Evolutionary conservation across 2,329 filamentous ascomycete genomes (phyloP).

Genomic region (Allantophomopsis lycopodina): DNA sequence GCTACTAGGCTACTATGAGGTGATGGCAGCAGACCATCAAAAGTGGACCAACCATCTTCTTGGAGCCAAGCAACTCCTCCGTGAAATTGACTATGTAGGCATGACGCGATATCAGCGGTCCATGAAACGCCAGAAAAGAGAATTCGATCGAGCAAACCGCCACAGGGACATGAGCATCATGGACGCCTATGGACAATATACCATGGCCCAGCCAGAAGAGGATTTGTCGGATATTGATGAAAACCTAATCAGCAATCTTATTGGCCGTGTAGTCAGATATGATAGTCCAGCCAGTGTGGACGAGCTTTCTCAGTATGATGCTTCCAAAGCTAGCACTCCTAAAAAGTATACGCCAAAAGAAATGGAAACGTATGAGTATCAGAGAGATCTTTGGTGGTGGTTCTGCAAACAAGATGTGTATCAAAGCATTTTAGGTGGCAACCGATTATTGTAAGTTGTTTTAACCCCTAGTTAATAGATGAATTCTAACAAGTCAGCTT

Average conservation of each 20-base stretch:
- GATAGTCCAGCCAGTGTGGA: conserved; percentile 38
- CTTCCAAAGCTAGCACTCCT: background rate
- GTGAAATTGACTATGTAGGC: conserved; percentile 65
- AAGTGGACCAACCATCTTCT: conserved; percentile 93
- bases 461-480: background rate
- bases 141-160: background rate
- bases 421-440: conserved; percentile 80
- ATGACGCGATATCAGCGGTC: conserved; percentile 60
- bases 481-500: conserved; percentile 24
- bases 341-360: conserved; percentile 33
- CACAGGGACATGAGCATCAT: conserved; percentile 5
- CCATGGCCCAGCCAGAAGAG: background rate
- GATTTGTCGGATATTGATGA: conserved; percentile 36
- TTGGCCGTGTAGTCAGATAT: conserved; percentile 42
- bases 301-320: conserved; percentile 7
- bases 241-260: conserved; percentile 39
- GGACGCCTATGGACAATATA: conserved; percentile 21
- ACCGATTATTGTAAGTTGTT: conserved; percentile 64
- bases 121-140: conserved; percentile 27
- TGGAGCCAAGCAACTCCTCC: conserved; percentile 69
- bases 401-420: conserved; percentile 90
- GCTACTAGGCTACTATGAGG: conserved; percentile 81
- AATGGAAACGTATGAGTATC: conserved; percentile 64
- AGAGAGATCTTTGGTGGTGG: conserved; percentile 90
- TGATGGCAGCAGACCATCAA: conserved; percentile 85